Evolutionary conservation across 192 early-diverging fungal genomes (phyloP).

Genomic region (Podila horticola): DNA sequence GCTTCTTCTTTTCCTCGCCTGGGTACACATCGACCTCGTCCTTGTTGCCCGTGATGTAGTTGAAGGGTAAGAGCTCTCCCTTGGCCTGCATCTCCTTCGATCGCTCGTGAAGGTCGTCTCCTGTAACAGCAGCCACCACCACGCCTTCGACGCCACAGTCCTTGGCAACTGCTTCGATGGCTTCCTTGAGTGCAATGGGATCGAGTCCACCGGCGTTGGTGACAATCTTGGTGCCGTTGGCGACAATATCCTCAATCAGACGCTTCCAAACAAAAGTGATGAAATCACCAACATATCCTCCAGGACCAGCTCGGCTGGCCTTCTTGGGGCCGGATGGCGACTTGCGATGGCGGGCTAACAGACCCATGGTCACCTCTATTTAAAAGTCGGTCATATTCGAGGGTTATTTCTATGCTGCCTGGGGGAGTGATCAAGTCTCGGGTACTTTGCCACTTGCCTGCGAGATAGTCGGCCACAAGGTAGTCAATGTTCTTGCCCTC

Average conservation of each 20-base stretch:
- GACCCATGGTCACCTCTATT: constrained; percentile 76
- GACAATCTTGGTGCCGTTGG: constrained; percentile 67
- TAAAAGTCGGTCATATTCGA: no score
- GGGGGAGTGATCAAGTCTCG: no score
- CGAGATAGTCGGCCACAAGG: constrained; percentile 71
- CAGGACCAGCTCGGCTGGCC: constrained; percentile 55
- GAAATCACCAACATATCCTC: constrained; percentile 70
- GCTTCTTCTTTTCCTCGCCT: constrained; percentile 55
- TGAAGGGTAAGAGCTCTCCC: constrained; percentile 50
- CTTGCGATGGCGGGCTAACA: constrained; percentile 66
- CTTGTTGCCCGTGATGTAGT: constrained; percentile 48
- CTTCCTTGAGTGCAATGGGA: constrained; percentile 69
- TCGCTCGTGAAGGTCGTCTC: constrained; percentile 65
- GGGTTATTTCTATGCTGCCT: no score
- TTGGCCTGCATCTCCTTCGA: constrained; percentile 34
- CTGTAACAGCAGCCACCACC: constrained; percentile 68
- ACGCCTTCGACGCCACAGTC: constrained; percentile 54
- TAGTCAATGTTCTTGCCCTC: constrained; percentile 62
- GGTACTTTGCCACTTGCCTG: constrained; percentile 48
- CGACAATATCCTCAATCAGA: constrained; percentile 58
- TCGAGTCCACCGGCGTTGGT: constrained; percentile 76
- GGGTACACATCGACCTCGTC: constrained; percentile 62
- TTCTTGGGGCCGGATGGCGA: constrained; percentile 39
- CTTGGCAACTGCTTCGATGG: constrained; percentile 63
- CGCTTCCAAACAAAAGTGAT: constrained; percentile 62